Evolutionary conservation across 805 yeast genomes (phyloP), one percentile per base, ranked within the genome.

Genomic region (Myxozyma melibiosi): DNA sequence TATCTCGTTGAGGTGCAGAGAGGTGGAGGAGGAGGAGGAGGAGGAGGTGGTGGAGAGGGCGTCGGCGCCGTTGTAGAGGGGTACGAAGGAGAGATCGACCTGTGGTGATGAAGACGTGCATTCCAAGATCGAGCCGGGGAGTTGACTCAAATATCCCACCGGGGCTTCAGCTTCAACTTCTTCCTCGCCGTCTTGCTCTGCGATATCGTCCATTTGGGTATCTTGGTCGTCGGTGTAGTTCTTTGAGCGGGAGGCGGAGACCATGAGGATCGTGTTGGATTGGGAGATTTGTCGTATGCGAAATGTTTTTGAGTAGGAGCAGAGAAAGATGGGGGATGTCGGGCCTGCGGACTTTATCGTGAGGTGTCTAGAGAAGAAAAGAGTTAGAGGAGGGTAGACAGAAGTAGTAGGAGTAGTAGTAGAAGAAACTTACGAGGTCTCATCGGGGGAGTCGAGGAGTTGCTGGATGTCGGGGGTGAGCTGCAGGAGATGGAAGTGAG

Each of bases 281-380:
- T 92, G 97, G 68, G 89, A 88, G 75, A 87, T 85, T 66, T 86
- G 91, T 51, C 89, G 77, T 16, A 90, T 65, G 43, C 76, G 75
- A 80, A 82, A 90, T 0, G 96, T 86, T 49, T 76, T 70, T 28
- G 72, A 62, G 2, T 72, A 64, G 0, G 92, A 80, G 57, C 91
- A 85, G 14, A 90, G 69, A 30, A 82, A 89, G 7, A 88, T 80
- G 42, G 77, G 42, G 30, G 52, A 22, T 27, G 55, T 41, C 3
- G 48, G 38, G 1, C 49, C 53, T 14, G 58, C 40, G 3, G 64
- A 25, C 16, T 47, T 47, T 4, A 60, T 27, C 18, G 27, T 41
- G n/a, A 58, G 47, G 20, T 38, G n/a, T 13, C 55, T 38, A 25
- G 2, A 27, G 18, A 18, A 46, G 18, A 34, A 11, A 25, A 2